These are phyloP conservation scores for Fomitopsis schrenkii DNA, from an alignment of 1,284 basidiomycete genomes.

Conservation along the genomic window DNA sequence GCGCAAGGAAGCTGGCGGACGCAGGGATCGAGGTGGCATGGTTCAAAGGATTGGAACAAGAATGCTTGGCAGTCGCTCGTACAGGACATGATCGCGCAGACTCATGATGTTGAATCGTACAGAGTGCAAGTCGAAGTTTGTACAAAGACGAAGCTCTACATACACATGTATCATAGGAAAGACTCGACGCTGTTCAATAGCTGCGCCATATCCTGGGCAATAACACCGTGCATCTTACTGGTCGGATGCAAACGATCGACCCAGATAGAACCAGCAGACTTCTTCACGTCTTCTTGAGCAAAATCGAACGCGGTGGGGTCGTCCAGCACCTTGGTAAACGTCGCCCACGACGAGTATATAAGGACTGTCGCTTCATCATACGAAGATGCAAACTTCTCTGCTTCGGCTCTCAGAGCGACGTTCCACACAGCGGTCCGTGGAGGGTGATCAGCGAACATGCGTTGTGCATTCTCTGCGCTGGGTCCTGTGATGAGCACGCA, in stretches of 20 bases:
- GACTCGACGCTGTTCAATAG: constrained; percentile 12
- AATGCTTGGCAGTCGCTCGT: constrained; percentile 77
- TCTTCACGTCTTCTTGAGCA: constrained; percentile 26
- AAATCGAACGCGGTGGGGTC: constrained; percentile 42
- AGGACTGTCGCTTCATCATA: constrained; percentile 44
- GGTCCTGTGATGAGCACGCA: neutral
- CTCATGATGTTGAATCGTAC: neutral
- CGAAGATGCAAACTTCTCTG: constrained; percentile 30
- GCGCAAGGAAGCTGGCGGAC: constrained; percentile 70
- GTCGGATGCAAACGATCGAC: constrained; percentile 35
- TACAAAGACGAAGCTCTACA: no score
- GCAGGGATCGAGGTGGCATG: constrained; percentile 78
- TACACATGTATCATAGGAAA: neutral
- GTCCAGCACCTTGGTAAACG: constrained; percentile 45
- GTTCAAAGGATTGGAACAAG: constrained; percentile 64
- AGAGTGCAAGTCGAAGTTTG: no score
- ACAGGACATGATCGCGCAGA: constrained; percentile 37
- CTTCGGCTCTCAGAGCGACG: neutral
- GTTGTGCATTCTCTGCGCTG: neutral
- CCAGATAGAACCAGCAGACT: constrained; percentile 42
- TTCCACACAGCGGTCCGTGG: neutral
- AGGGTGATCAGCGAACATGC: neutral
- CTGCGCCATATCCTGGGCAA: constrained; percentile 22
- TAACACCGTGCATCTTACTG: constrained; percentile 23
- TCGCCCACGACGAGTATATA: constrained; percentile 44